Base-by-base conservation (phyloP, 371 early-diverging fungal species). In the Mortierella sp. region DNA sequence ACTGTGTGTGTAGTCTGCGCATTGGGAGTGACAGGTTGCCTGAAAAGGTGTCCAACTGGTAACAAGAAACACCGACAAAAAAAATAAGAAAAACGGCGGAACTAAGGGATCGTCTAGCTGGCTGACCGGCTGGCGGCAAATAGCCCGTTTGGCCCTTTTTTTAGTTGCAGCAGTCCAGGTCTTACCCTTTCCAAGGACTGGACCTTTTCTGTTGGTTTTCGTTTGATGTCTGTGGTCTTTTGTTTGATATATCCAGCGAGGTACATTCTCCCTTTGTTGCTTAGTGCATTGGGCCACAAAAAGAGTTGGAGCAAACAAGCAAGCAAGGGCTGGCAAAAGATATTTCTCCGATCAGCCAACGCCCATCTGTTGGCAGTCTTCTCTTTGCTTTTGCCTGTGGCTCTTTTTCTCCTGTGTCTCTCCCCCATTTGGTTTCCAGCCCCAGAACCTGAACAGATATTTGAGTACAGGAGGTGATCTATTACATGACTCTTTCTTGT, bases 91-190 rank as follows among this genome's bases (percentile, higher is more conserved):
- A 32, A 65, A 65, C 65, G 65, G 65, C 65, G 65, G 24, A 65
- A 65, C 65, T 32, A 60, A n/a, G 5, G 4, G 32, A 60, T 32
- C 16, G 32, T 18, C 65, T 65, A 35, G 32, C 35, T 63, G 54
- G 74, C 4, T 51, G 27, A 1, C 21, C 4, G 27, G 21, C 56
- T 56, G 29, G 35, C 18, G 32, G 65, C 41, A 21, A 65, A 65
- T 65, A 65, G 65, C 38, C 65, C 65, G 38, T 65, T 65, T 21
- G 51, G 65, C 65, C 65, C 16, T 65, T 65, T 65, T 49, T 54
- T 51, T 14, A 51, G 24, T n/a, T 8, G 54, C 71, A 71, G 71
- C 71, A 70, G 24, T 65, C 24, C 65, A 60, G 60, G 60, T 12
- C 12, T 16, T 32, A 32, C 35, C 11, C 24, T 60, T 16, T 21